Evolutionary conservation across 768 basidiomycete genomes (phyloP).

Genomic region (Suillus luteus): DNA sequence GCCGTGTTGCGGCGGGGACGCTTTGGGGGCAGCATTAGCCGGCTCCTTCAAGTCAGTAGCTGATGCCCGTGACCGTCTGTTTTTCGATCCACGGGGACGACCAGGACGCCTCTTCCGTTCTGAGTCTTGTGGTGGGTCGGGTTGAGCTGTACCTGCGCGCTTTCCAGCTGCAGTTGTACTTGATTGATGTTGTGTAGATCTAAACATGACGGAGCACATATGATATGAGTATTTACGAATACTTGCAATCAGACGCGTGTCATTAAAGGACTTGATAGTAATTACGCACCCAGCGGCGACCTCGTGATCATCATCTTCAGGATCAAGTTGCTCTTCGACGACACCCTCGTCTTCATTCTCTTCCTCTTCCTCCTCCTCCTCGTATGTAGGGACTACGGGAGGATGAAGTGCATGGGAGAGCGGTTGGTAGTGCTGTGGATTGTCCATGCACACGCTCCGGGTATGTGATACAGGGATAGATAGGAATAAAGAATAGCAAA

Average conservation of each 20-base stretch:
- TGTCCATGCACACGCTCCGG: conserved; percentile 45
- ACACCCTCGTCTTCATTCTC: conserved; percentile 78
- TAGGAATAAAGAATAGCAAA: conserved; percentile 15
- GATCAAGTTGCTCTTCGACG: conserved; percentile 66
- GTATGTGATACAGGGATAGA: conserved; percentile 10
- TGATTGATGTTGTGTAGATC: conserved; percentile 20
- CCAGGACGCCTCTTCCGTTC: conserved; percentile 73
- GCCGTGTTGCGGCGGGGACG: conserved; percentile 35
- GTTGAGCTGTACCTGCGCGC: conserved; percentile 29
- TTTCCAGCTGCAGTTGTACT: conserved; percentile 20
- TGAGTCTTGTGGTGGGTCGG: conserved; percentile 30
- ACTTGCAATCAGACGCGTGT: conserved; percentile 14
- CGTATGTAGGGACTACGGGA: conserved; percentile 41
- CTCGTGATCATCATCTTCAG: conserved; percentile 45
- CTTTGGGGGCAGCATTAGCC: conserved; percentile 29
- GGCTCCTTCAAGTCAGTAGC: conserved; percentile 28
- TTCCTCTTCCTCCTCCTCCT: conserved; percentile 61
- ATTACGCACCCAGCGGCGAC: conserved; percentile 36
- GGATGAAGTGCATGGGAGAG: conserved; percentile 78
- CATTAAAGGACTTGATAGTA: conserved; percentile 15
- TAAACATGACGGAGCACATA: conserved; percentile 22
- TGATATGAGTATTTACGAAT: conserved; percentile 14
- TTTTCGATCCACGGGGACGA: conserved; percentile 79
- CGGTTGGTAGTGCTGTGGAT: conserved; percentile 80
- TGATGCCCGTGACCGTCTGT: conserved; percentile 51